Base-by-base conservation (phyloP, 768 basidiomycete genomes). In the Tricholoma sp. region DNA sequence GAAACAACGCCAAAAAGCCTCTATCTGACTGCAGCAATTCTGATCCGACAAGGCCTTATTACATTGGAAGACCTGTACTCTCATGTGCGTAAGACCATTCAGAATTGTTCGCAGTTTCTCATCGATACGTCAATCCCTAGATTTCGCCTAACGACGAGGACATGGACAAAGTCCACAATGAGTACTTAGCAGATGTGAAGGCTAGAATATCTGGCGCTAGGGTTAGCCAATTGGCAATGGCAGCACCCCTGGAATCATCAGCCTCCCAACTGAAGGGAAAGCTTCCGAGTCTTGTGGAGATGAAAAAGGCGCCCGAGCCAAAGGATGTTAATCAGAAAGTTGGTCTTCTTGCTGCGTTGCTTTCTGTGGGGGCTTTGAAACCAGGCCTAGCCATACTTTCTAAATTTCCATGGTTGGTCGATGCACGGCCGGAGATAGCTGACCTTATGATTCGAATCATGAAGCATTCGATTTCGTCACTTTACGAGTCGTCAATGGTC, bases 11-110 rank as follows among this genome's bases (percentile, higher is more conserved):
- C 92, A 0, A 84, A 80, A 62, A 86, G 83, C 56, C 76, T 98
- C 12, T 91, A 89, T 64, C 79, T 94, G 34, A 81, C 88, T 19
- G 85, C 94, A 0, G 95, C 95, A 5, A 74, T 98, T 11, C 76
- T 98, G 37, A 91, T 98, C 62, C 88, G 91, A 22, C 91, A 98
- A 72, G 89, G 89, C 2, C 89, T 95, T 66, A 82, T 98, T 56
- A 82, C 85, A 3, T 71, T 96, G 8, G 86, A 93, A 66, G 96
- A 97, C 67, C 72, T 99, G 10, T 94, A 94, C 72, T 84, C 90
- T n/a, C 95, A 98, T 73, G 94, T 95, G 66, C 63, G 86, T 73
- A 24, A 19, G 47, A 56, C 24, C n/a, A n/a, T 19, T n/a, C 27
- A 39, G 31, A 14, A 57, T 53, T 43, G 14, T 27, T 31, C 5